These are phyloP conservation scores for Fraxinus anomala DNA, from an alignment of 257 asterid genomes.

Conservation along the genomic window DNA sequence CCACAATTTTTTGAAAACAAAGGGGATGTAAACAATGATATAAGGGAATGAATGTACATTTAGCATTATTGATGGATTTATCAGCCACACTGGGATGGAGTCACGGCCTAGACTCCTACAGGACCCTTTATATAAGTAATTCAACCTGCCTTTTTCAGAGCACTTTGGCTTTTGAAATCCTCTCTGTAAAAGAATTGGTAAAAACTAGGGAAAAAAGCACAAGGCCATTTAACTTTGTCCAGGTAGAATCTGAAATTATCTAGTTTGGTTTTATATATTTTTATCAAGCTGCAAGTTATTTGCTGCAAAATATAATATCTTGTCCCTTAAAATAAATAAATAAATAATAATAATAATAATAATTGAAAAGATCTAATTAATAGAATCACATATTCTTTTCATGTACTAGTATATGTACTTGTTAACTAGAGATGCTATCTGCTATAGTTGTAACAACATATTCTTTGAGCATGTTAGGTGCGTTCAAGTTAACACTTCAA, in stretches of 20 bases:
- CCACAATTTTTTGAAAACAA: too few relatives aligned
- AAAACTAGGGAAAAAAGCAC: too few relatives aligned
- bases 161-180: background rate
- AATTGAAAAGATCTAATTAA: background rate
- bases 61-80: background rate
- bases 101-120: background rate
- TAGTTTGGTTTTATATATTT: background rate
- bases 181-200: too few relatives aligned
- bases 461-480: conserved; percentile 49
- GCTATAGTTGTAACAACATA: background rate
- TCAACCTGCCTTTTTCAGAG: background rate
- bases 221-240: background rate
- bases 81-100: background rate
- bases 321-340: background rate
- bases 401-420: background rate
- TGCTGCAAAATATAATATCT: background rate
- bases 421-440: background rate
- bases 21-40: too few relatives aligned
- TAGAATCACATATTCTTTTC: background rate
- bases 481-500: conserved; percentile 74
- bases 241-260: background rate
- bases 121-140: background rate
- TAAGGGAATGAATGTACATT: too few relatives aligned
- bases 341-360: background rate
- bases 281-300: background rate